Base-by-base conservation (phyloP, 306 rosid genomes). In the Lathyrus aphaca region DNA sequence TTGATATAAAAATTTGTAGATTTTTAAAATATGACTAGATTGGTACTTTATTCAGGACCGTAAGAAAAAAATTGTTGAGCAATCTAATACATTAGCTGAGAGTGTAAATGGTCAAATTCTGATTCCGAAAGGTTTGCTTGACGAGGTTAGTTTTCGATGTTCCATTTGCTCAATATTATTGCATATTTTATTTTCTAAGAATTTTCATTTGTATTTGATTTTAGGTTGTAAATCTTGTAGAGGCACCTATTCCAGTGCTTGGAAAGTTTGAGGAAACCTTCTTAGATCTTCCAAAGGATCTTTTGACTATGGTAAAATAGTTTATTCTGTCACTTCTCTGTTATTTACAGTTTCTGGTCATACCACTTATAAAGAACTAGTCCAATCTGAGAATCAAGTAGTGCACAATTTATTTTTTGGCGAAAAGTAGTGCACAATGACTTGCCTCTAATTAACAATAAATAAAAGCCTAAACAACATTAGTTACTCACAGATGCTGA, bases 221-320 rank as follows among this genome's bases (percentile, higher is more conserved):
- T 43, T 78, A 93, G 98, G 97, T 93, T 77, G 91, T 80, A 66
- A 93, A 93, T 90, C 96, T 90, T 70, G 94, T 93, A 61, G 98
- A 93, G 84, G 88, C 91, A 16, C 98, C 98, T 77, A 75, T 86
- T 77, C 89, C 98, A 23, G 88, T 93, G 67, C 93, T 93, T 70
- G 96, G 98, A 71, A 87, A 85, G 81, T 93, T 90, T 69, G 65
- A 84, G 17, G 91, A 87, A 71, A 81, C 96, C 77, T 93, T 93
- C 86, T 86, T 93, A 72, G 86, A 79, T 76, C 98, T 93, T 88
- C 98, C 98, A 19, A 86, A 86, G 73, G 98, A 90, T 64, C 98
- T 93, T 83, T 79, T 93, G 79, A 86, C 86, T 27, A 93, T 25
- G 29, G 29, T 25, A 25, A 25, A 25, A 25, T 25, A 25, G 29